Evolutionary conservation across 768 basidiomycete genomes (phyloP).

Genomic region (Trichaptum fuscoviolaceum): DNA sequence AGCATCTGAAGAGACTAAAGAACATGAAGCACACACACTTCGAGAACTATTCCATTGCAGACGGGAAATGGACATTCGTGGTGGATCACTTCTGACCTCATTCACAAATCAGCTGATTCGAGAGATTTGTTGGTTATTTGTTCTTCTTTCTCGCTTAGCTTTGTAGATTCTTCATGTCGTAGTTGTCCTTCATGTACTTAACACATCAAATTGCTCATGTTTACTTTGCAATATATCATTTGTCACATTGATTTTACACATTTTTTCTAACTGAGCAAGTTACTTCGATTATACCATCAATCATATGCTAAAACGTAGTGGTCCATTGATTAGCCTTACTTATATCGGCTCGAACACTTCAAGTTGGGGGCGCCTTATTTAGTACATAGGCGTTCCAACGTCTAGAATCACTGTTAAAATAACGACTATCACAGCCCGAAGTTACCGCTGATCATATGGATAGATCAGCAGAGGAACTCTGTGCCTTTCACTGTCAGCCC

Average conservation of each 20-base stretch:
- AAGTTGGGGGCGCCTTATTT: too few relatives aligned
- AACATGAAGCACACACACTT: conserved; percentile 84
- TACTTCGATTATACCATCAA: too few relatives aligned
- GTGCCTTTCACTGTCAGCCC: too few relatives aligned
- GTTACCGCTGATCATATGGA: too few relatives aligned
- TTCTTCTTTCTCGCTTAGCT: background rate
- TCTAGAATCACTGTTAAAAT: too few relatives aligned
- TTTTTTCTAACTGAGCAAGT: too few relatives aligned
- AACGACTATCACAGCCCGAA: too few relatives aligned
- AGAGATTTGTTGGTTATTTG: background rate
- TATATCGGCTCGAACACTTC: too few relatives aligned
- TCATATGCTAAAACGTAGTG: too few relatives aligned
- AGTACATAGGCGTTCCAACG: too few relatives aligned
- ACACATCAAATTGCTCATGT: background rate
- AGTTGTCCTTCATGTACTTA: conserved; percentile 1
- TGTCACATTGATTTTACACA: background rate
- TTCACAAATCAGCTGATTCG: background rate
- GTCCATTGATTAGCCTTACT: too few relatives aligned
- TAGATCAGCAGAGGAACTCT: too few relatives aligned
- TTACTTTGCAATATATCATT: conserved; percentile 4
- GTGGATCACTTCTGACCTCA: conserved; percentile 81
- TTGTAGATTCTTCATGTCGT: background rate
- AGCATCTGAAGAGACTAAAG: conserved; percentile 76
- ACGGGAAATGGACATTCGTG: conserved; percentile 89
- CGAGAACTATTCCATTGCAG: conserved; percentile 68